Base-by-base conservation (phyloP, 2,329 filamentous ascomycete genomes). In the Xylariales sp. region DNA sequence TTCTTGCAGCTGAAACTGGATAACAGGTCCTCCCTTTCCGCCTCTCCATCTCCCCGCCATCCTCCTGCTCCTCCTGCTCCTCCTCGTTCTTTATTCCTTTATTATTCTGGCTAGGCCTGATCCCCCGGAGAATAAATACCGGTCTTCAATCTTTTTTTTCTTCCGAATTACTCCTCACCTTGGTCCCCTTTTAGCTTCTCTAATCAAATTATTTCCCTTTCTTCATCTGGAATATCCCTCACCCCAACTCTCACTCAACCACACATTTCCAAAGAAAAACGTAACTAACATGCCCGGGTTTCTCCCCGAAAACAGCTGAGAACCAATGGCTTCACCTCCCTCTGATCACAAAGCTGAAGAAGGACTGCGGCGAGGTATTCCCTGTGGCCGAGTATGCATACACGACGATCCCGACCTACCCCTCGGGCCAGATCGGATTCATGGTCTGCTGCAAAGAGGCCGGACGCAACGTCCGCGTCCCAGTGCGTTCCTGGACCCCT, bases 371-470 rank as follows among this genome's bases (percentile, higher is more conserved):
- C 82, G 91, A 96, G 82, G 93, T 99, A 82, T 99, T 99, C 91
- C 94, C 96, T 73, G 93, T 93, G 71, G 96, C 92, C 81, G 96
- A 99, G 85, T 99, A 98, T 85, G 96, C 93, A 76, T 99, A 97
- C 89, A 98, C 95, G 78, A 98, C 95, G 77, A 99, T 99, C 82
- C 96, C 96, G 68, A 99, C 96, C 80, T 99, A 99, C 87, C 96
- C 96, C 74, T 97, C 93, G 65, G 96, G 96, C 80, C 96, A 99
- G 86, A 99, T 99, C 78, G 96, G 96, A 80, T 99, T 99, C 91
- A 97, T 99, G 94, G 93, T 99, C 80, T 98, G 96, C 90, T 93
- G 88, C 91, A 98, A 99, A 90, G 95, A 98, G 80, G 85, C 90
- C 80, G 89, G 83, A 79, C 89, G 90, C 81, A 88, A 99, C 83